Evolutionary conservation across 441 rosid species (phyloP).

Genomic region (Hura crepitans): DNA sequence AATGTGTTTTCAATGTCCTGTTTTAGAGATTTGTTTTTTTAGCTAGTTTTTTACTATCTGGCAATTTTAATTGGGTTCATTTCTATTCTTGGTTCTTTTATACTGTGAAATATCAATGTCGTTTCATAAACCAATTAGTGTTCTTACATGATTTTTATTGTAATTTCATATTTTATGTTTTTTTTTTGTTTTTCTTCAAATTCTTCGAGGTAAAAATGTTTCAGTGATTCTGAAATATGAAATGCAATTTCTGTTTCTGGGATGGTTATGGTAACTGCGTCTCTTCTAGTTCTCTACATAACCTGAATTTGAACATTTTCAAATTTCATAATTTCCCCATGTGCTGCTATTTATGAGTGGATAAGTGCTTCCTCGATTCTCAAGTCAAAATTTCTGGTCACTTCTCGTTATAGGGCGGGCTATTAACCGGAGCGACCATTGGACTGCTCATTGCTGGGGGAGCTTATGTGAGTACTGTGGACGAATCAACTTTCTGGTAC

Average conservation of each 20-base stretch:
- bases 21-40: background rate
- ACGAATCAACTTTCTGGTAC: slow-evolving; percentile 97
- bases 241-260: background rate
- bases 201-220: no score
- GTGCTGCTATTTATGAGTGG: background rate
- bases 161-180: no score
- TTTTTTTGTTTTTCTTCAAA: background rate
- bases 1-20: no score
- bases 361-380: slow-evolving; percentile 11
- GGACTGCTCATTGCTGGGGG: slow-evolving; percentile 83
- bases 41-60: background rate
- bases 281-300: background rate
- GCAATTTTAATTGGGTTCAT: background rate
- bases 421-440: slow-evolving; percentile 75
- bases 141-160: no score
- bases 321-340: slow-evolving; percentile 6
- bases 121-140: no score
- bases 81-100: no score
- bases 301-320: background rate
- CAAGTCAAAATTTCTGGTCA: slow-evolving; percentile 4
- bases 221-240: background rate
- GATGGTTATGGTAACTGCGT: background rate
- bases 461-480: slow-evolving; percentile 93
- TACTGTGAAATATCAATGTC: no score
- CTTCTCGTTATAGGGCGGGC: slow-evolving; percentile 51